Evolutionary conservation across 257 asterid genomes (phyloP).

Genomic region (Salvia splendens): DNA sequence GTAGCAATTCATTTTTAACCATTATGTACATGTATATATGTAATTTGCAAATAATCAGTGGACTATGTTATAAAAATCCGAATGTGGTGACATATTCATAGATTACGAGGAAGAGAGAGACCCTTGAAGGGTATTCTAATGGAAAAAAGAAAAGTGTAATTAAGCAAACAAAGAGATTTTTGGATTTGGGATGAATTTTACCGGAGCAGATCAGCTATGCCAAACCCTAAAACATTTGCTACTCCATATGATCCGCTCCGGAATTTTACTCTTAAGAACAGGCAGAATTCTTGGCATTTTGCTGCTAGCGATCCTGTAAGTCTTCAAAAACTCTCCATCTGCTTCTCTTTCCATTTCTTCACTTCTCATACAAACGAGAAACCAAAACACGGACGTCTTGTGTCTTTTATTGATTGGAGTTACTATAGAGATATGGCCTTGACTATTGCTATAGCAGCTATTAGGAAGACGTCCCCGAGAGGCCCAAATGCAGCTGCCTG

Average conservation of each 20-base stretch:
- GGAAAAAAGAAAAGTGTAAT: slow-evolving; percentile 1
- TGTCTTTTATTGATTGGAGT: slow-evolving; percentile 38
- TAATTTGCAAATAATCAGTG: no score
- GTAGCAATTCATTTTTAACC: no score
- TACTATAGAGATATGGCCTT: slow-evolving; percentile 65
- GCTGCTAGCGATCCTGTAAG: slow-evolving; percentile 54
- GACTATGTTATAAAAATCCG: no score
- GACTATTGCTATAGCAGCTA: slow-evolving; percentile 49
- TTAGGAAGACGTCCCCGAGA: slow-evolving; percentile 43
- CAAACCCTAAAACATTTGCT: no score
- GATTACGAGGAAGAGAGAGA: not conserved
- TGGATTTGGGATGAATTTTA: no score
- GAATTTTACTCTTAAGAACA: slow-evolving; percentile 52
- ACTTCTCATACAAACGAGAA: slow-evolving; percentile 48
- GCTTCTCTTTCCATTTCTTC: slow-evolving; percentile 59
- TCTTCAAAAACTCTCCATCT: slow-evolving; percentile 56
- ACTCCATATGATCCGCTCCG: no score
- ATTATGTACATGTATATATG: no score
- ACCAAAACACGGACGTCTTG: slow-evolving; percentile 42
- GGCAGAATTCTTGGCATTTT: slow-evolving; percentile 84
- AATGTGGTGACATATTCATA: no score
- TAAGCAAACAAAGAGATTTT: slow-evolving; percentile 50
- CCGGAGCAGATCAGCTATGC: no score
- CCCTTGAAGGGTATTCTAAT: not conserved
- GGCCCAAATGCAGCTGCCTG: slow-evolving; percentile 57